These are phyloP conservation scores for Aspergillus vadensis DNA, from an alignment of 2,329 filamentous ascomycete species.

Conservation along the genomic window DNA sequence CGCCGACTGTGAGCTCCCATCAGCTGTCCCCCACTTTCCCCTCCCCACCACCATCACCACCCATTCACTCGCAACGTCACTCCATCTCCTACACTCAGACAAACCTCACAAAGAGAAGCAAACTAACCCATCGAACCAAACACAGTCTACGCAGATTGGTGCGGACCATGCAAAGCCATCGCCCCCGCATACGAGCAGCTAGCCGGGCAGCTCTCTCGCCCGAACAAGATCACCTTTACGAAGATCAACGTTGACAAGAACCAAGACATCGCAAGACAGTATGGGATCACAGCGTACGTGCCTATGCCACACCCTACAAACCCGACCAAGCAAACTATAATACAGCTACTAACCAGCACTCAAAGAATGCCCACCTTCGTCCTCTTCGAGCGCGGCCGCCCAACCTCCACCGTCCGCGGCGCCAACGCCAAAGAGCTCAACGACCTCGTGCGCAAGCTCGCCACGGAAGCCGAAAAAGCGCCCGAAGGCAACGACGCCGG, in stretches of 20 bases:
- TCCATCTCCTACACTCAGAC: conserved; percentile 23
- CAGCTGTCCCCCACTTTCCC: conserved; percentile 12
- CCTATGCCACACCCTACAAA: neutral
- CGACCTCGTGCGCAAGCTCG: conserved; percentile 70
- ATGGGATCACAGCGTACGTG: conserved; percentile 67
- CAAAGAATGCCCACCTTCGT: conserved; percentile 84
- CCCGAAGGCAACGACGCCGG: conserved; percentile 46
- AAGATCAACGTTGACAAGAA: conserved; percentile 84
- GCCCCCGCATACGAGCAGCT: conserved; percentile 81
- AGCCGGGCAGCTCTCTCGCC: conserved; percentile 68
- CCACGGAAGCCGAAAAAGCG: conserved; percentile 59
- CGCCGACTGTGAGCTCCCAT: conserved; percentile 72
- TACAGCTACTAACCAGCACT: neutral
- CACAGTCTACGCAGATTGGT: conserved; percentile 86
- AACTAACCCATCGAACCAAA: neutral
- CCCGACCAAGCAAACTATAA: neutral
- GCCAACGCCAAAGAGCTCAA: conserved; percentile 72
- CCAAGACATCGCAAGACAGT: conserved; percentile 70
- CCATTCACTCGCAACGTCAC: conserved; percentile 16
- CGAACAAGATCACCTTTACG: conserved; percentile 75
- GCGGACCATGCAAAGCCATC: conserved; percentile 79
- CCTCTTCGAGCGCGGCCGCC: conserved; percentile 72
- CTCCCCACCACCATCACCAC: conserved; percentile 12
- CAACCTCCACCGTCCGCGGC: conserved; percentile 70
- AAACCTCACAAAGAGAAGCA: conserved; percentile 3